phyloP scores from a whole-genome alignment of 176 grass and related monocot genomes.

The Eragrostis nindensis region DNA sequence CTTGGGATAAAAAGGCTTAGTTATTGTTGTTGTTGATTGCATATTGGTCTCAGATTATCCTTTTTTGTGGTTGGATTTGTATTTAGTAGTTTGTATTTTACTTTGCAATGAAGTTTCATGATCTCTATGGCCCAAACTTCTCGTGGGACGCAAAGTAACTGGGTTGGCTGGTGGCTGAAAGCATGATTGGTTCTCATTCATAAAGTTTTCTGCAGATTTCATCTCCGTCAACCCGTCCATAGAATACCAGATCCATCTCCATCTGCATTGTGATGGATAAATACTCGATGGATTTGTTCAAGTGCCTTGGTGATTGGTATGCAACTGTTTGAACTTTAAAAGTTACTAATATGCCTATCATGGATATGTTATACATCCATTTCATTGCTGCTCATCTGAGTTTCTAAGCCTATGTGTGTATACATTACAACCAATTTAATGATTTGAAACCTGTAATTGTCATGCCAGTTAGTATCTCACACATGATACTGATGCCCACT shows the following conservation, averaged over 20 bases:
- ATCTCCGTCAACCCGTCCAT: slow-evolving; percentile 10
- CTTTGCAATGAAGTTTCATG: slow-evolving; percentile 4
- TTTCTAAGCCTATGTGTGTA: not conserved
- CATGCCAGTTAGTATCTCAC: not conserved
- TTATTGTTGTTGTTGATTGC: no score
- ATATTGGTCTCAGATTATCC: not conserved
- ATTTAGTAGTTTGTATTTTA: slow-evolving; percentile 13
- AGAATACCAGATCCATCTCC: slow-evolving; percentile 20
- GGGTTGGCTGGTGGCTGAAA: slow-evolving; percentile 25
- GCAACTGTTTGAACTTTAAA: slow-evolving; percentile 7
- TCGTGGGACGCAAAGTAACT: slow-evolving; percentile 1
- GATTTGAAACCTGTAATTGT: not conserved
- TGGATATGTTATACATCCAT: not conserved
- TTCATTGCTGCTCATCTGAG: not conserved
- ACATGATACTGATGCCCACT: not conserved
- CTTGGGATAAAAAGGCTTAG: no score
- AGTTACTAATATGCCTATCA: not conserved
- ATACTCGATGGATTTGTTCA: slow-evolving; percentile 33
- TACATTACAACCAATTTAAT: not conserved
- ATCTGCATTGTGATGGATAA: slow-evolving; percentile 34
- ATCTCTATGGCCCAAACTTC: not conserved
- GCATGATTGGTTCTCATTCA: slow-evolving; percentile 34
- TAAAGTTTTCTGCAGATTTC: slow-evolving; percentile 21
- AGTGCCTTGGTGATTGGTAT: slow-evolving; percentile 45
- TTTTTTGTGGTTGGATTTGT: slow-evolving; percentile 10